phyloP scores from a whole-genome alignment of 2,329 filamentous ascomycete genomes.

The Sphaerulina vaccinii region DNA sequence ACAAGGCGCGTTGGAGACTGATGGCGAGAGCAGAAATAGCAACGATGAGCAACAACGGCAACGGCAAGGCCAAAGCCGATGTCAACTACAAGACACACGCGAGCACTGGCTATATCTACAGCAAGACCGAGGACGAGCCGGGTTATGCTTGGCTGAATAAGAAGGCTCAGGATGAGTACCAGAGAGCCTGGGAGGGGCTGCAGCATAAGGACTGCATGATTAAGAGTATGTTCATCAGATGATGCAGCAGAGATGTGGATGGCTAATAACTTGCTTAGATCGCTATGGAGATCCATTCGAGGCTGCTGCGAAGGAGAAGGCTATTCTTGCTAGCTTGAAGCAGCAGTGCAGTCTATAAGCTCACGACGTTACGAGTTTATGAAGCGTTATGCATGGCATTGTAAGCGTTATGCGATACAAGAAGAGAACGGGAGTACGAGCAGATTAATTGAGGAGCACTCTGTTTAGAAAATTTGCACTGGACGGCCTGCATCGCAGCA shows the following conservation, averaged over 20 bases:
- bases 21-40: conserved; percentile 20
- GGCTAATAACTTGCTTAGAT: conserved; percentile 29
- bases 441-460: too few relatives aligned
- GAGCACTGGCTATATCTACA: conserved; percentile 37
- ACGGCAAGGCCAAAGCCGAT: conserved; percentile 24
- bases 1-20: not conserved
- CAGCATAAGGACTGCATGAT: conserved; percentile 48
- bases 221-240: conserved; percentile 31
- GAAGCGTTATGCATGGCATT: conserved; percentile 7
- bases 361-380: not conserved
- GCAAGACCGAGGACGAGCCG: conserved; percentile 43
- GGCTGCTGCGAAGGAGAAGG: conserved; percentile 35
- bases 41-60: conserved; percentile 26
- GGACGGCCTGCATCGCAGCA: too few relatives aligned
- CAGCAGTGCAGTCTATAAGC: conserved; percentile 5
- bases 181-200: conserved; percentile 50
- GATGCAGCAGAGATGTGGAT: too few relatives aligned
- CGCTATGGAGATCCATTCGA: conserved; percentile 40
- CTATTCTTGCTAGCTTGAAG: conserved; percentile 24
- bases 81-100: conserved; percentile 31
- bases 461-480: too few relatives aligned
- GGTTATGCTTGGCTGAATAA: conserved; percentile 56
- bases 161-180: conserved; percentile 57
- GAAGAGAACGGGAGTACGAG: too few relatives aligned
- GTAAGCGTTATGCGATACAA: too few relatives aligned